Base-by-base conservation (phyloP, 495 filamentous ascomycete genomes). In the Arthonia radiata region DNA sequence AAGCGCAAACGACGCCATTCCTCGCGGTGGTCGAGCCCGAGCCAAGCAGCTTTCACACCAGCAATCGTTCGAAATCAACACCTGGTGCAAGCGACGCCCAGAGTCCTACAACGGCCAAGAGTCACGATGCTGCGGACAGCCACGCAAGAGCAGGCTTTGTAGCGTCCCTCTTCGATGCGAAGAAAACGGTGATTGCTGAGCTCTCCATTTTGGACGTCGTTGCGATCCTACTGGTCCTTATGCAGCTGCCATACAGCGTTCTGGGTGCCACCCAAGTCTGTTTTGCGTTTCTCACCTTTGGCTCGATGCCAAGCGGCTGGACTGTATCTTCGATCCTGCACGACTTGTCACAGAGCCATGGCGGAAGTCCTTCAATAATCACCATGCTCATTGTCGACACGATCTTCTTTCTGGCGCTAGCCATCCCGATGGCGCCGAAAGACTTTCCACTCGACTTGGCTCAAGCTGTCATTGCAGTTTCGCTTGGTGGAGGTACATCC, bases 201-300 rank as follows among this genome's bases (percentile, higher is more conserved):
- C n/a, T n/a, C n/a, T n/a, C n/a, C n/a, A n/a, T n/a, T n/a, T n/a
- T n/a, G n/a, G 86, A 99, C 54, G 92, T 86, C 30, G 77, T 99
- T 49, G 82, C 86, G 41, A 91, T 99, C 44, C 61, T 99, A 44
- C 93, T 99, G 47, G 73, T 99, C 44, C 66, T 99, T 30, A 69
- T 99, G 41, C 86, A 92, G 46, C 66, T 92, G n/a, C 82, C 89
- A 15, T 77, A 83, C 14, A 77, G 80, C 38, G 65, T 90, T 30
- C 60, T 94, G 32, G 81, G 80, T 29, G 55, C 79, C 43, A 76
- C 91, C 43, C 89, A 99, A 43, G 70, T 81, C 41, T 61, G 94
- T 34, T 99, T 91, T 55, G 81, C 89, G 26, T 61, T 76, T 27
- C 58, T 94, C 37, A 94, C 86, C 16, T 93, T 92, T 45, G 80